These are phyloP conservation scores for Phytophthora meadii DNA, from an alignment of 352 stramenopile genomes.

Conservation along the genomic window DNA sequence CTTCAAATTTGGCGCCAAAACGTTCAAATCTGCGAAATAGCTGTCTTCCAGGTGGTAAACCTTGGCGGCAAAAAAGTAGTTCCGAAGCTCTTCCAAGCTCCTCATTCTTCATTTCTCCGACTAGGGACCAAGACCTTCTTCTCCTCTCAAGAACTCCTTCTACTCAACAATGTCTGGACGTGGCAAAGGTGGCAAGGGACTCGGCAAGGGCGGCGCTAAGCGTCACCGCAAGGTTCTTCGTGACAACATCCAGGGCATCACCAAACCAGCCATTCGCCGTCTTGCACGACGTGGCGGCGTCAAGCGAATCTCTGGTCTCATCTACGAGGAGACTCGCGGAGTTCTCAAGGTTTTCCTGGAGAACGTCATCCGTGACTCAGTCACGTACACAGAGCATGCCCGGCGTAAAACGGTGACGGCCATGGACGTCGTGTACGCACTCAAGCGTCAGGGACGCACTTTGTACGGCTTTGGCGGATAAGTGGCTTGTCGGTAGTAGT, in stretches of 20 bases:
- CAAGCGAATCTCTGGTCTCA: slow-evolving; percentile 97
- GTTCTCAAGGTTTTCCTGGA: slow-evolving; percentile 99
- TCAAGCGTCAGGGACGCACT: slow-evolving; percentile 96
- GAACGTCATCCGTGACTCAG: slow-evolving; percentile 96
- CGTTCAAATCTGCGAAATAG: slow-evolving; percentile 13
- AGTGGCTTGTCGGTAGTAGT: slow-evolving; percentile 14
- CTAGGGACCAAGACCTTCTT: not conserved
- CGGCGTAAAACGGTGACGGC: slow-evolving; percentile 96
- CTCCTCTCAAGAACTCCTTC: slow-evolving; percentile 4
- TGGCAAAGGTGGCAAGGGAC: slow-evolving; percentile 80
- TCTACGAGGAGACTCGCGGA: slow-evolving; percentile 98
- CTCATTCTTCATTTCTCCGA: slow-evolving; percentile 8
- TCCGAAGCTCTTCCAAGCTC: not conserved
- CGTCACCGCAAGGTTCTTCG: slow-evolving; percentile 86
- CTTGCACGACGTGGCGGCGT: slow-evolving; percentile 97
- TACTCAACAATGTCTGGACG: slow-evolving; percentile 67
- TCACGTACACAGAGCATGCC: slow-evolving; percentile 96
- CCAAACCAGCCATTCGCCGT: slow-evolving; percentile 95
- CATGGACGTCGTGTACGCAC: slow-evolving; percentile 98
- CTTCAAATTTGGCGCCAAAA: slow-evolving; percentile 8
- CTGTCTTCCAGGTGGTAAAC: not conserved
- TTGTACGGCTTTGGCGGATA: slow-evolving; percentile 93
- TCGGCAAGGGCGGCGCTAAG: slow-evolving; percentile 83
- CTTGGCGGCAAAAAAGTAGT: not conserved
- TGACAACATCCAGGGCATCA: slow-evolving; percentile 93